Evolutionary conservation across 2,329 filamentous ascomycete species (phyloP), one percentile per base, ranked within the genome.

Genomic region (Alternaria dauci): DNA sequence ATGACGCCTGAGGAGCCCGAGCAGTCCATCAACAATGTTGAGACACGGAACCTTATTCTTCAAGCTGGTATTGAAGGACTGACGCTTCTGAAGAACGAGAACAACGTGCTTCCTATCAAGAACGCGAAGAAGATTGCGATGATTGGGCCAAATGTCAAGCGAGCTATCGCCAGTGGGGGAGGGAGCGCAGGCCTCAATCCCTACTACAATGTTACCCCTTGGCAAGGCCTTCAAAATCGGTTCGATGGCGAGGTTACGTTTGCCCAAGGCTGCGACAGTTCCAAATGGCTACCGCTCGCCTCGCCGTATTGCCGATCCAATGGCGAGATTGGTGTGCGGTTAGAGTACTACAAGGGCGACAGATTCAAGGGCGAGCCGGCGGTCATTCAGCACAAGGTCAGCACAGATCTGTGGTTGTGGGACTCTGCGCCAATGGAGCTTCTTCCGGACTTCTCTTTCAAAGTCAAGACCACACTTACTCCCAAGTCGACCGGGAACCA

Each of bases 351-450:
- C 69, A 81, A 83, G 14, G 88, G 88, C 5, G 88, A 91, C 65
- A 82, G 85, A 59, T 90, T 91, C 63, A 76, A 86, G 58, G 87
- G 87, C 2, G 74, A 81, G 23, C 85, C 88, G 9, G 80, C 83
- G 1, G 81, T 88, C 16, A 80, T 85, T 2, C 87, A 90, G 71
- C 82, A 83, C 52, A 84, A 88, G 63, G 83, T 80, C 8, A 89
- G 88, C 69, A 90, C 88, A 0, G 88, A 91, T 71, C 82, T 91
- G 1, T 90, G 89, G 81, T 81, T 91, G 2, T 91, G 88, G 88
- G 89, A 91, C 67, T 90, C 88, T 3, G 88, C 87, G 1, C 89
- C 88, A 6, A 81, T 82, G 23, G 81, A 88, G 61, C 83, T 89
- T 14, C 85, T 88, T 0, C 86, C 86, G 0, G 84, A 87, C 55